Evolutionary conservation across 352 stramenopile species (phyloP).

Genomic region (Chrysophaeum taylorii): DNA sequence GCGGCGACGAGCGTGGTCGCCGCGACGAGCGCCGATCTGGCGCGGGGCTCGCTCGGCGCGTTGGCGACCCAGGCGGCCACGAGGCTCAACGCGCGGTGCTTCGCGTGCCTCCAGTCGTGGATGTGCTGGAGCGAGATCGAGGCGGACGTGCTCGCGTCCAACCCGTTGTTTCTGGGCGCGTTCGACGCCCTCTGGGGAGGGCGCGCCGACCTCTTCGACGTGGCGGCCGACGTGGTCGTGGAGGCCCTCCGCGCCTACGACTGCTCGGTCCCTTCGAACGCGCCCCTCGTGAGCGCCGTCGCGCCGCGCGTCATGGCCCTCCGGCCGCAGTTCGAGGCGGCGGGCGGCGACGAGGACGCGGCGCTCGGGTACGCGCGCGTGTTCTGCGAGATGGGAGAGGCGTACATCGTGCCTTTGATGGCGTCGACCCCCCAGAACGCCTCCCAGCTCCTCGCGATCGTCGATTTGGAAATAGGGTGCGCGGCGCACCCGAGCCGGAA

Average conservation of each 20-base stretch:
- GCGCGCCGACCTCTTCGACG: slow-evolving; percentile 30
- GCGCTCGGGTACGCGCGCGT: slow-evolving; percentile 47
- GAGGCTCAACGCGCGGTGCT: not conserved
- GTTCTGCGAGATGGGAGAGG: slow-evolving; percentile 57
- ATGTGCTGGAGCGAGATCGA: not conserved
- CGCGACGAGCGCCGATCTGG: not conserved
- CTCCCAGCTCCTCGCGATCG: slow-evolving; percentile 36
- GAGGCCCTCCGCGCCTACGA: slow-evolving; percentile 53
- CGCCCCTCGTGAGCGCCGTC: slow-evolving; percentile 39
- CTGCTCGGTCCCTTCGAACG: slow-evolving; percentile 35
- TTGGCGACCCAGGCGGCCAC: not conserved
- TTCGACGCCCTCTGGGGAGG: slow-evolving; percentile 4
- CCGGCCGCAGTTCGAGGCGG: slow-evolving; percentile 24
- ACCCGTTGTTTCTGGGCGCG: not conserved
- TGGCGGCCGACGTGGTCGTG: slow-evolving; percentile 50
- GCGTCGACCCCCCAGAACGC: slow-evolving; percentile 50
- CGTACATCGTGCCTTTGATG: no score
- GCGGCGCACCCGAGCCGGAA: slow-evolving; percentile 35
- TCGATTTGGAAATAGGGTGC: slow-evolving; percentile 46
- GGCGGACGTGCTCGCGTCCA: not conserved
- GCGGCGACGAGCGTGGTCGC: not conserved
- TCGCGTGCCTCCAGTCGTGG: not conserved
- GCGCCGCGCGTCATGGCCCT: slow-evolving; percentile 42
- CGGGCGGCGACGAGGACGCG: slow-evolving; percentile 42
- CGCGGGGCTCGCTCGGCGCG: not conserved